Conservation (phyloP, 495 filamentous ascomycete genomes). For the Trichoderma virens region DNA sequence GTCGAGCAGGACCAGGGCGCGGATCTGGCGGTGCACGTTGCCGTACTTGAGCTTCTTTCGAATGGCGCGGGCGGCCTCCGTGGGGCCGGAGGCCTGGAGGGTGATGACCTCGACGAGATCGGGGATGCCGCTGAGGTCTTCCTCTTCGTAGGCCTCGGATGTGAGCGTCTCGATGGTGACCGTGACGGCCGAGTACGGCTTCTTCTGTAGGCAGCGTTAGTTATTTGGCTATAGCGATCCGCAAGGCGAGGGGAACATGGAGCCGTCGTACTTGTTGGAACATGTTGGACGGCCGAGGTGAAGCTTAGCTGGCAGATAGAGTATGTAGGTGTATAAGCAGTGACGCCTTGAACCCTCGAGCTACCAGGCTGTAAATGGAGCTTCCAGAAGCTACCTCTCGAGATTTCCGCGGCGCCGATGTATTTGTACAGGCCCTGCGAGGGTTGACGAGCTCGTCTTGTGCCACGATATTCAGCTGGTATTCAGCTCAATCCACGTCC, state of each 20-base stretch:
- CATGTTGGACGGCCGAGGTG: not conserved
- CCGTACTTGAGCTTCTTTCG: slow-evolving; percentile 99
- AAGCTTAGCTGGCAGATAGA: not conserved
- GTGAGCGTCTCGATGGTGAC: slow-evolving; percentile 91
- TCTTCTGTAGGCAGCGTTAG: slow-evolving; percentile 49
- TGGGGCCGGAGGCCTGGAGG: slow-evolving; percentile 79
- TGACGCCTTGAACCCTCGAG: not conserved
- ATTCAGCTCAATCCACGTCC: not conserved
- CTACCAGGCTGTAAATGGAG: not conserved
- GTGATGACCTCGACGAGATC: slow-evolving; percentile 91
- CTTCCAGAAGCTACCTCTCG: not conserved
- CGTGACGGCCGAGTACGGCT: slow-evolving; percentile 89
- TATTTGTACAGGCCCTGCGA: too few relatives aligned
- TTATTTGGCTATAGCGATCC: too few relatives aligned
- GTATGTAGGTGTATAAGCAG: not conserved
- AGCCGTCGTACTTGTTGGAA: slow-evolving; percentile 3
- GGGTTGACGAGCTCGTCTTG: not conserved
- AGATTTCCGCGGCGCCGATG: not conserved
- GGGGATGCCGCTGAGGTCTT: slow-evolving; percentile 85
- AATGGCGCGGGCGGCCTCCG: slow-evolving; percentile 84
- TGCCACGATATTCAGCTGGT: not conserved
- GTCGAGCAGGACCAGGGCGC: slow-evolving; percentile 85
- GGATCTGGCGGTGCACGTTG: slow-evolving; percentile 80
- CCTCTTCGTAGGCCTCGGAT: slow-evolving; percentile 78
- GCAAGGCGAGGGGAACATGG: not conserved